phyloP scores from a whole-genome alignment of 495 filamentous ascomycete genomes.

The Penicillium angulare region DNA sequence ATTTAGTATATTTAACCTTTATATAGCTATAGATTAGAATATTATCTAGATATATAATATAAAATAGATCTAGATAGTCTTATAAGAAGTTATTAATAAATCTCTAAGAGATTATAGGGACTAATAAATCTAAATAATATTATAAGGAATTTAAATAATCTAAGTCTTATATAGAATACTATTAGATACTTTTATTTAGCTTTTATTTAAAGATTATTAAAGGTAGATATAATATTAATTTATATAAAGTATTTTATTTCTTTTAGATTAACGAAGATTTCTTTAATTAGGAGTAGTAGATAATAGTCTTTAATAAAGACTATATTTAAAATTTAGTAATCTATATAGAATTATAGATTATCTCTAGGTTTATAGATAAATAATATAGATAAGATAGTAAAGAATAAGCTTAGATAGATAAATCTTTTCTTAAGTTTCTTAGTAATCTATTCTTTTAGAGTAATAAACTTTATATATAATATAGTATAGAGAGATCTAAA shows the following conservation, averaged over 20 bases:
- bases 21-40: background rate
- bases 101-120: background rate
- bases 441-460: no score
- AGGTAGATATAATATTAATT: background rate
- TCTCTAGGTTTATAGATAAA: background rate
- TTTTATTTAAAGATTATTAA: background rate
- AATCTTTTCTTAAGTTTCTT: no score
- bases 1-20: background rate
- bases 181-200: background rate
- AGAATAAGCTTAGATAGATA: no score
- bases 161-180: background rate
- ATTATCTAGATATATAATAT: background rate
- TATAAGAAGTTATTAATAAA: background rate
- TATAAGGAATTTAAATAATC: background rate
- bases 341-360: conserved; percentile 1
- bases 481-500: no score
- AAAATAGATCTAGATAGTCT: background rate
- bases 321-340: background rate
- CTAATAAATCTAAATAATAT: background rate
- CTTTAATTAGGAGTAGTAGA: background rate
- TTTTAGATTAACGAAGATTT: background rate
- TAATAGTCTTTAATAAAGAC: background rate
- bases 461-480: no score
- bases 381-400: background rate
- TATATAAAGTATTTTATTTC: background rate